Evolutionary conservation across 2,329 filamentous ascomycete genomes (phyloP), one percentile per base, ranked within the genome.

Genomic region (Exophiala spinifera): DNA sequence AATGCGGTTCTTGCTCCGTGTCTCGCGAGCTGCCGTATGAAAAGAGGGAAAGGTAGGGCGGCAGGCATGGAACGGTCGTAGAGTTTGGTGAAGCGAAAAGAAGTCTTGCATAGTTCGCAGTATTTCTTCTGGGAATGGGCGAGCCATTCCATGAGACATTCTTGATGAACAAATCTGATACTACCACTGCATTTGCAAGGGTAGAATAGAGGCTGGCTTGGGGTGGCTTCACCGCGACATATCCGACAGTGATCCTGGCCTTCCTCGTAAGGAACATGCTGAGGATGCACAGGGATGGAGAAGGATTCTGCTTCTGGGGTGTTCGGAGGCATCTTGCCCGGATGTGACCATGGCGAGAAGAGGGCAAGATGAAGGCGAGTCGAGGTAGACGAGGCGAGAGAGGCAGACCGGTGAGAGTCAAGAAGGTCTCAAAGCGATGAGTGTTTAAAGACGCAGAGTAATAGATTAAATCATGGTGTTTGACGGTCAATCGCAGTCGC

Each of bases 111-210:
- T 33, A 99, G 85, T 76, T 99, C 94, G 79, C 95, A 99, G 77
- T 99, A 89, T 72, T 97, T 97, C 82, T 99, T 99, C 70, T 99
- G 91, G 1, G 94, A 97, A 72, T 99, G 95, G 46, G 91, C 92
- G 19, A 99, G 79, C 94, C 94, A 99, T 73, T 97, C 91, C 87
- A 99, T 96, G 72, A 99, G 76, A 70, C 94, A 99, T 70, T 95
- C 89, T 73, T 99, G 94, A 71, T 99, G 94, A 58, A 99, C 94
- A 67, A 88, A 96, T 76, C 96, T 96, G 76, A 99, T 99, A 74
- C 92, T 97, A 53, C 94, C 94, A 68, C 90, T 96, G 76, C 94
- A 99, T 78, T 96, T 96, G 85, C 94, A 99, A 4, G 94, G 94
- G 69, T 95, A 94, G 76, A 96, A 99, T 36, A 99, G 81, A 55